Percentiles rank a stretch among this genome's conserved stretches.
Evolutionary conservation across 2,329 filamentous ascomycete genomes (phyloP).

Genomic region (Fusarium chuoi): DNA sequence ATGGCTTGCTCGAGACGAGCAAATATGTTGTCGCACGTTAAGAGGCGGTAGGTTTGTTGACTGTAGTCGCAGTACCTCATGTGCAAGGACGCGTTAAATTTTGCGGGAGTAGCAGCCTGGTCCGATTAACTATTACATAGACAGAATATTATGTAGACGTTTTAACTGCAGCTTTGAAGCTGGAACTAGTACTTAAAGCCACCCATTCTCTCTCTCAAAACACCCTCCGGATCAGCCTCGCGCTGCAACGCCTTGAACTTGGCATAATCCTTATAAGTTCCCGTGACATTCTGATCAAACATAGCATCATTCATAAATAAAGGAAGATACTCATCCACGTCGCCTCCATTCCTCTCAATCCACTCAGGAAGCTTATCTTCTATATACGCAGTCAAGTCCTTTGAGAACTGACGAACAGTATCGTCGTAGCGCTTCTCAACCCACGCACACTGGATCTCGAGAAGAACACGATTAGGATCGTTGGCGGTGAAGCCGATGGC

Average conservation of each 20-base stretch:
- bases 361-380: constrained; percentile 7
- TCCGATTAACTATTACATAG: not conserved
- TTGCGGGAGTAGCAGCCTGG: not conserved
- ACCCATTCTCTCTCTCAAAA: constrained; percentile 2
- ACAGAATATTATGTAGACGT: not conserved
- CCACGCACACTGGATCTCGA: constrained; percentile 26
- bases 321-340: not conserved
- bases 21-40: fast-evolving
- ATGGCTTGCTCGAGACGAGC: not conserved
- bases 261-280: constrained; percentile 1
- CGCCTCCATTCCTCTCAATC: not conserved
- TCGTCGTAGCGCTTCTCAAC: not conserved
- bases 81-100: not conserved
- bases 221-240: constrained; percentile 5
- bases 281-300: constrained; percentile 15
- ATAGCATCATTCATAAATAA: constrained; percentile 21
- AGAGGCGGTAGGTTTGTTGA: not conserved
- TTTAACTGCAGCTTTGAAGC: fast-evolving
- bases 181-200: constrained; percentile 7
- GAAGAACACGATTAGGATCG: not conserved
- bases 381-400: constrained; percentile 11
- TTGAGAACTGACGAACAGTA: not conserved
- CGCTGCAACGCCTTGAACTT: constrained; percentile 10
- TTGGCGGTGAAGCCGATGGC: constrained; percentile 2
- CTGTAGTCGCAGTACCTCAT: not conserved